Percentiles rank a stretch among this genome's conserved stretches.
phyloP scores from a whole-genome alignment of 257 asterid species.

The Penstemon davidsonii region DNA sequence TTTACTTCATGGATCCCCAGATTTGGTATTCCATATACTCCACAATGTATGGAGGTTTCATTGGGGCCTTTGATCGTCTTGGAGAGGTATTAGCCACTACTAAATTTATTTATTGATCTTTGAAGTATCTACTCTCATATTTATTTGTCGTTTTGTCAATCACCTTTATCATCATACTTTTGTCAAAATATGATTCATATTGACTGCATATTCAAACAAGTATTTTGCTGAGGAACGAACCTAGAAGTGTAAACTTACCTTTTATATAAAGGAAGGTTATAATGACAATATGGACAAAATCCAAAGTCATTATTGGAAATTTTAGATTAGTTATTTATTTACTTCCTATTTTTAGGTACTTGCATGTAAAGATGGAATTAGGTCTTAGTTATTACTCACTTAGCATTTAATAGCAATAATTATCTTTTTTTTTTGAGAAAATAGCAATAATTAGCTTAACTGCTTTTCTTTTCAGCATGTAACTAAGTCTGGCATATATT shows the following conservation, averaged over 20 bases:
- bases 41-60: constrained; percentile 54
- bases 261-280: constrained; percentile 12
- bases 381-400: no score
- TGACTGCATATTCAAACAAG: constrained; percentile 1
- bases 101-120: constrained; percentile 13
- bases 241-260: neutral
- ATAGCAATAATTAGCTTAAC: no score
- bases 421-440: no score
- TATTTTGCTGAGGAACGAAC: constrained; percentile 16
- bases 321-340: neutral
- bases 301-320: neutral
- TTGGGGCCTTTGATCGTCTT: constrained; percentile 65
- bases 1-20: constrained; percentile 84
- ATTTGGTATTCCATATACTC: constrained; percentile 65
- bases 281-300: neutral
- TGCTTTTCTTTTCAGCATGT: no score
- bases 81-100: constrained; percentile 56
- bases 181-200: constrained; percentile 9
- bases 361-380: no score
- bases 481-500: no score
- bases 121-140: constrained; percentile 5
- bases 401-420: no score
- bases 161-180: constrained; percentile 18
- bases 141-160: neutral
- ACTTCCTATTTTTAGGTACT: no score